Percentiles rank a stretch among this genome's conserved stretches.
These are phyloP conservation scores for Serendipita sp. DNA, from an alignment of 768 basidiomycete species.

Conservation along the genomic window DNA sequence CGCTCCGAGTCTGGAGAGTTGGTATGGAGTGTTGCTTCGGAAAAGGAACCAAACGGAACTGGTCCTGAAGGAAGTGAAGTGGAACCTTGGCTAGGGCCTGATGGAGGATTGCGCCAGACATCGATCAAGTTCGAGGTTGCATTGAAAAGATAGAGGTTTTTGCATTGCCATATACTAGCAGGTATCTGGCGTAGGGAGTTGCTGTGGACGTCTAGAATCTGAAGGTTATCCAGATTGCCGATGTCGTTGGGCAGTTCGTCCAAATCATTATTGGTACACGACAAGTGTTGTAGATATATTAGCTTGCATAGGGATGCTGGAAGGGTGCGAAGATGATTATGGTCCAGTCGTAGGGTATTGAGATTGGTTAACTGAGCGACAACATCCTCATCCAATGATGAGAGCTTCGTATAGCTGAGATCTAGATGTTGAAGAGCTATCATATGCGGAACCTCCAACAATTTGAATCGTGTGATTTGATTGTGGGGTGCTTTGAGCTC, in stretches of 20 bases:
- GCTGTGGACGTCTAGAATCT: conserved; percentile 72
- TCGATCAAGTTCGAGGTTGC: conserved; percentile 75
- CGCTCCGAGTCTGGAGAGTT: conserved; percentile 19
- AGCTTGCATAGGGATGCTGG: conserved; percentile 75
- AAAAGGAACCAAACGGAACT: not conserved
- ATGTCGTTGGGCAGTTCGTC: conserved; percentile 58
- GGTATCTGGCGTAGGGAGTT: conserved; percentile 74
- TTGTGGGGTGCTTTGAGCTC: conserved; percentile 70
- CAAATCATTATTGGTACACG: conserved; percentile 84
- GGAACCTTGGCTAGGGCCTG: conserved; percentile 13
- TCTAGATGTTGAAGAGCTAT: conserved; percentile 58
- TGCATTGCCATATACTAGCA: conserved; percentile 66
- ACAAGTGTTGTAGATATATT: conserved; percentile 48
- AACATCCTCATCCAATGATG: conserved; percentile 57
- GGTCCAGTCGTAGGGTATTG: conserved; percentile 54
- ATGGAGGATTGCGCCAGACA: conserved; percentile 50
- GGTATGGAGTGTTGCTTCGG: not conserved
- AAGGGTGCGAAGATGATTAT: conserved; percentile 71
- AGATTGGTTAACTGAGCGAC: conserved; percentile 60
- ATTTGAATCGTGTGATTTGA: conserved; percentile 65
- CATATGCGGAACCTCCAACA: conserved; percentile 30
- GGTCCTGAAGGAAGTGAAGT: not conserved
- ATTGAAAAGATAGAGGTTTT: conserved; percentile 55
- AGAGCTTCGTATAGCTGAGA: conserved; percentile 76
- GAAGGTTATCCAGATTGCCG: conserved; percentile 56